Base-by-base conservation (phyloP, 1,139 yeast genomes). In the Pichia cactophila region DNA sequence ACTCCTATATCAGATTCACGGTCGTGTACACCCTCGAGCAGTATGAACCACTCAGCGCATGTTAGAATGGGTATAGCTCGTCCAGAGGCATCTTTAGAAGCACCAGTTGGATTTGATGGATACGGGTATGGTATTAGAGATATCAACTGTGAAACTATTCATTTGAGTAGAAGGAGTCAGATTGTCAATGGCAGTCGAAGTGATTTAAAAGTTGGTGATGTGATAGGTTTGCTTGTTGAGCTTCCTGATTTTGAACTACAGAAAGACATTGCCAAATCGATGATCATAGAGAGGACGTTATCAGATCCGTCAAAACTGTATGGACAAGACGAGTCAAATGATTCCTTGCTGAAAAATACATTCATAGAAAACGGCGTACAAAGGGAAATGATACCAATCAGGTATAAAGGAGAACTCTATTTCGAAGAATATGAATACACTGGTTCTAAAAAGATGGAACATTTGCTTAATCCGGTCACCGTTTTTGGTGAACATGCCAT, bases 51-150 rank as follows among this genome's bases (percentile, higher is more conserved):
- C 9, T 28, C 44, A 12, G 37, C 55, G 1, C 55, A 90, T 64
- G 90, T 90, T 1, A 68, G 98, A 37, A 62, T 90, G 28, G 99
- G 99, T 0, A 60, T 90, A 43, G 84, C 84, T 0, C 70, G 97
- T 50, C 74, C 87, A 56, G 98, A 92, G 61, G 95, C 96, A 1
- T 79, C 89, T 48, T 68, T 90, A 45, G 97, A 92, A 57, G 96
- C 96, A 0, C 98, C 99, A 0, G 92, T 90, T 10, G 99, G 99
- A 5, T 87, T 80, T 61, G 97, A 92, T 65, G 94, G 90, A 0
- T 92, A 89, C 67, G 92, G 97, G 0, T 92, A 94, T 64, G 97
- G 96, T 0, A 62, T 92, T 11, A 72, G 97, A 52, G 97, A 90
- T 66, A 75, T 77, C 36, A 74, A 75, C n/a, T 95, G 97, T 1